A percentile compares a stretch with the other conserved stretches of the same genome.
Evolutionary conservation across 345 rosid genomes (phyloP).

Genomic region (Clausena lansium): DNA sequence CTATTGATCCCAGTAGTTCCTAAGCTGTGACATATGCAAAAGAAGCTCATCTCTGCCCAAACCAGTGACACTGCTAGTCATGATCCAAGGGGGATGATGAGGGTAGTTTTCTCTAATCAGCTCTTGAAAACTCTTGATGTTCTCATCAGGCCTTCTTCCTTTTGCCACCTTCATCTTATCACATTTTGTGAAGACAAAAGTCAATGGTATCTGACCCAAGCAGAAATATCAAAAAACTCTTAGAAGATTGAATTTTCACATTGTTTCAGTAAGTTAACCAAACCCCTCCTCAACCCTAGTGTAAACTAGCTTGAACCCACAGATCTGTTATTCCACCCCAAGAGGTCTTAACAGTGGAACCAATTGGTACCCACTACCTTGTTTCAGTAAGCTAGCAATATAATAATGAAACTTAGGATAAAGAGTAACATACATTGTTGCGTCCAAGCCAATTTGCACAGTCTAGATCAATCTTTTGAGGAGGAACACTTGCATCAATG

Average conservation of each 20-base stretch:
- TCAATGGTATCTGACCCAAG: conserved; percentile 66
- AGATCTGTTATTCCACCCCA: too few species aligned
- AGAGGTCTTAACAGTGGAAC: too few species aligned
- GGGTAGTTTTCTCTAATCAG: conserved; percentile 55
- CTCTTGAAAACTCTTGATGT: conserved; percentile 69
- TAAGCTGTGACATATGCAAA: conserved; percentile 77
- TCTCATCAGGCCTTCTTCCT: conserved; percentile 82
- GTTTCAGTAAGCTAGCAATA: background rate
- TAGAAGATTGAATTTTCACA: background rate
- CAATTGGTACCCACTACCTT: too few species aligned
- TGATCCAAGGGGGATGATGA: conserved; percentile 83
- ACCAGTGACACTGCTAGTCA: conserved; percentile 87
- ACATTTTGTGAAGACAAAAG: conserved; percentile 87
- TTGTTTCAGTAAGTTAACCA: background rate
- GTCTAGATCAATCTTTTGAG: conserved; percentile 89
- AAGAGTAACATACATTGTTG: conserved; percentile 53
- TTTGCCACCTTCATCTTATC: conserved; percentile 75
- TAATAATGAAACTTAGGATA: background rate
- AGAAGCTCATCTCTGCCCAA: conserved; percentile 93
- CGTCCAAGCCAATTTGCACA: conserved; percentile 97
- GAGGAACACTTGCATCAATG: conserved; percentile 87
- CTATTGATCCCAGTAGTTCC: conserved; percentile 58
- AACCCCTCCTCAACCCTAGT: too few species aligned
- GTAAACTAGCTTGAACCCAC: too few species aligned
- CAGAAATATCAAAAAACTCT: background rate